Evolutionary conservation across 1,284 basidiomycete genomes (phyloP).

Genomic region (Hymenochaete sp.): DNA sequence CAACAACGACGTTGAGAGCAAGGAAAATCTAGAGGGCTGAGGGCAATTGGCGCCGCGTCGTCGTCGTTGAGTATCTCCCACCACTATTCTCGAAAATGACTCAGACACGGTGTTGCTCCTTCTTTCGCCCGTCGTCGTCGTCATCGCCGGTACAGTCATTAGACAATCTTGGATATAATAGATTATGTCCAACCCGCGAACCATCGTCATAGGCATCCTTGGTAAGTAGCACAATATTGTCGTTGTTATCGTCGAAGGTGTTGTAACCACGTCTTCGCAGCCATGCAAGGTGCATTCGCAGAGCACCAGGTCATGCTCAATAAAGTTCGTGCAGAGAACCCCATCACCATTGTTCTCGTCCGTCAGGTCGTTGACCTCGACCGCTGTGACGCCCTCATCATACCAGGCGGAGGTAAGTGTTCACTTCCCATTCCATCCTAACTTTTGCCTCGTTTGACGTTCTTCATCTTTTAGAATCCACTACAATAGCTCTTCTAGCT

Average conservation of each 20-base stretch:
- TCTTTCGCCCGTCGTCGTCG: no score
- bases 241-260: not conserved
- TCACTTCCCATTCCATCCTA: not conserved
- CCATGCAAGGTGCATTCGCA: conserved; percentile 88
- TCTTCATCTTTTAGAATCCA: conserved; percentile 56
- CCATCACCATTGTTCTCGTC: conserved; percentile 54
- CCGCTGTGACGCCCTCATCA: conserved; percentile 78
- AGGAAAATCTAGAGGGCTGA: not conserved
- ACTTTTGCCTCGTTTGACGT: not conserved
- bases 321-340: conserved; percentile 40
- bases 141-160: no score
- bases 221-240: conserved; percentile 21
- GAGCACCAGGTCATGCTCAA: conserved; percentile 77
- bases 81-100: no score
- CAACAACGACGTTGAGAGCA: not conserved
- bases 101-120: no score
- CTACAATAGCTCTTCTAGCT: conserved; percentile 85
- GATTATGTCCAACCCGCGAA: conserved; percentile 11
- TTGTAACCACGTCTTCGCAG: conserved; percentile 31
- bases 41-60: no score
- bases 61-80: no score
- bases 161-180: not conserved
- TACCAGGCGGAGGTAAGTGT: conserved; percentile 76
- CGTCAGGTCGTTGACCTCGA: conserved; percentile 71
- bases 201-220: conserved; percentile 29